Evolutionary conservation across 306 rosid species (phyloP), one percentile per base, ranked within the genome.

Genomic region (Quercus engelmannii): DNA sequence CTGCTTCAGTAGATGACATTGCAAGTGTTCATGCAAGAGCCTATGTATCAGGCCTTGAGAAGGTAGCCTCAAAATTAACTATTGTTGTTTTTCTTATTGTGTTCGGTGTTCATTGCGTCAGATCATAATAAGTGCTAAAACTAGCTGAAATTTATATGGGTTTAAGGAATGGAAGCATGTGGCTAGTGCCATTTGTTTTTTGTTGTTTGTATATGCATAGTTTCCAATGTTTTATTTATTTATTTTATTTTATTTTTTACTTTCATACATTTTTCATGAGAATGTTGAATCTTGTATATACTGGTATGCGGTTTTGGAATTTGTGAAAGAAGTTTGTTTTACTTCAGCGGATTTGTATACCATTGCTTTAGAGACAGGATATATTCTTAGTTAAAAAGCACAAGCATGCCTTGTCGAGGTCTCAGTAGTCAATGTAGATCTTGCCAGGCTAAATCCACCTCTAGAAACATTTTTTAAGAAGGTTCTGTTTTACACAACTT

Each of bases 11-110:
- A 8, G 95, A 94, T 78, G 97, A 92, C 82, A 83, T 94, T 78
- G 90, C 91, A 80, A 90, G 93, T 56, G 95, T 94, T 87, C 99
- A 94, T 82, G 78, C 97, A 38, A 90, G 86, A 83, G 80, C 88
- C 68, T 94, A 92, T 82, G 86, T 94, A 23, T 71, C 82, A 74
- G 94, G 97, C 83, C 97, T 94, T 81, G 97, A 94, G 86, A 91
- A 90, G 99, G 97, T 94, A 85, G 70, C 38, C 20, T 55, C 65
- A 49, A 69, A 33, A 64, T 74, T 76, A 46, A 52, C 23, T 55
- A 25, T 35, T 71, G 59, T 69, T 1, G 78, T 41, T 33, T 59
- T 9, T 13, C 71, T 80, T 52, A 59, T 51, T 51, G 38, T 74
- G 43, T 31, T 74, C 64, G 30, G 30, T 74, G 52, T 31, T 74